Evolutionary conservation across 257 asterid genomes (phyloP), one percentile per base, ranked within the genome.

Genomic region (Rubia yunnanensis): DNA sequence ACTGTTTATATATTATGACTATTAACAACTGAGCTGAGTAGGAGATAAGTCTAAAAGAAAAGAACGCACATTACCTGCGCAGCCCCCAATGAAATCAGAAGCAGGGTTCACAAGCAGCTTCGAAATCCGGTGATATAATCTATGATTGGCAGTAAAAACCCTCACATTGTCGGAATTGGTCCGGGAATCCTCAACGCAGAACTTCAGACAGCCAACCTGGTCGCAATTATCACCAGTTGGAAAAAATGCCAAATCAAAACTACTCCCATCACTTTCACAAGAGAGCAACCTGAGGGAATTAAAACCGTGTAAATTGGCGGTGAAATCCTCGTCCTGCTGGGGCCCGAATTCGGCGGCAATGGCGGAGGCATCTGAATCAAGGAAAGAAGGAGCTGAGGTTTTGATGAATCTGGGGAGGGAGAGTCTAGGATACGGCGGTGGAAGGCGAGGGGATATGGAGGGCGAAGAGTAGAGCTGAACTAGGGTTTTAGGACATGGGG

Each of bases 171-270:
- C 70, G 26, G 60, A 32, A 50, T 65, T 34, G 57, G 78, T 67
- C 35, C 14, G 15, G 39, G 78, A 85, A 60, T 76, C 85, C 61
- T 77, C 61, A 5, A 66, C 26, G 18, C 73, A 60, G 10, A 88
- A 73, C 61, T 84, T 50, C 18, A 83, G 67, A 73, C 73, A 83
- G n/a, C 94, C 98, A 46, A 89, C 83, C 50, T 52, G 67, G 55
- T 84, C 92, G 61, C 73, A 80, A 68, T 87, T 92, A 28, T 87
- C 87, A 6, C 95, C 94, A 0, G 84, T 64, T 3, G 95, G 95
- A 56, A 82, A 87, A 72, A 92, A 78, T 6, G 53, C 89, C 66
- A 71, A 31, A 83, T 27, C 31, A 76, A 34, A 18, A 66, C 66
- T 73, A 64, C 64, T 72, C 44, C 63, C 68, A 32, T 57, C 49